A percentile compares a stretch with the other conserved stretches of the same genome.
phyloP scores from a whole-genome alignment of 192 early-diverging fungal species.

The Umbelopsis vinacea region DNA sequence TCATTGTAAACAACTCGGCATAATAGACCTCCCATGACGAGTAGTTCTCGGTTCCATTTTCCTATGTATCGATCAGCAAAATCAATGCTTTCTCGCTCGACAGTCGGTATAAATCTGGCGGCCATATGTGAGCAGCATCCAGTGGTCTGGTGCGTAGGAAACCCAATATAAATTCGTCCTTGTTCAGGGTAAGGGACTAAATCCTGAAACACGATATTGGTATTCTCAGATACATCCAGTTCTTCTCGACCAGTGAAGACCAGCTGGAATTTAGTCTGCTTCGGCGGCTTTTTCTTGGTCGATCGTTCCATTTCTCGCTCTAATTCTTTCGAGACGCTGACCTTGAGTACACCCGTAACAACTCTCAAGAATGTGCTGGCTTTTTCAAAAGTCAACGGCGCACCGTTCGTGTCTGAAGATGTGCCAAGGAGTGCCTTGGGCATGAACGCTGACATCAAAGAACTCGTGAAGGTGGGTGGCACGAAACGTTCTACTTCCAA shows the following conservation, averaged over 20 bases:
- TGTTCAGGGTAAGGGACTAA: conserved; percentile 76
- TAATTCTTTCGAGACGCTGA: conserved; percentile 57
- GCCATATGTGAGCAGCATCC: conserved; percentile 80
- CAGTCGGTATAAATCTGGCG: conserved; percentile 87
- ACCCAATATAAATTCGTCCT: conserved; percentile 88
- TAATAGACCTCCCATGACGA: conserved; percentile 75
- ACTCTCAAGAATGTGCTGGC: conserved; percentile 74
- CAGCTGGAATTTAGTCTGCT: conserved; percentile 67
- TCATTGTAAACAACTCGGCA: conserved; percentile 79
- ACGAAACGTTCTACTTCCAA: conserved; percentile 52
- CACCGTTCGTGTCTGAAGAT: not conserved
- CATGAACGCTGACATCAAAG: not conserved
- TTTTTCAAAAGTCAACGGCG: conserved; percentile 24
- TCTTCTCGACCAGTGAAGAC: conserved; percentile 79
- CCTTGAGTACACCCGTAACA: conserved; percentile 63
- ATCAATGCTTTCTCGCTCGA: conserved; percentile 88
- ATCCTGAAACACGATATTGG: conserved; percentile 70
- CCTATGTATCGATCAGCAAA: conserved; percentile 83
- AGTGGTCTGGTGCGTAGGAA: conserved; percentile 91
- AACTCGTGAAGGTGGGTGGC: conserved; percentile 22
- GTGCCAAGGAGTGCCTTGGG: conserved; percentile 9
- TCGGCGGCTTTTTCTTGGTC: conserved; percentile 86
- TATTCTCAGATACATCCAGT: conserved; percentile 67
- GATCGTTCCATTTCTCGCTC: conserved; percentile 81
- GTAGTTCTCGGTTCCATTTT: conserved; percentile 82